phyloP scores from a whole-genome alignment of 2,329 filamentous ascomycete species.

The Aureobasidium sp. region DNA sequence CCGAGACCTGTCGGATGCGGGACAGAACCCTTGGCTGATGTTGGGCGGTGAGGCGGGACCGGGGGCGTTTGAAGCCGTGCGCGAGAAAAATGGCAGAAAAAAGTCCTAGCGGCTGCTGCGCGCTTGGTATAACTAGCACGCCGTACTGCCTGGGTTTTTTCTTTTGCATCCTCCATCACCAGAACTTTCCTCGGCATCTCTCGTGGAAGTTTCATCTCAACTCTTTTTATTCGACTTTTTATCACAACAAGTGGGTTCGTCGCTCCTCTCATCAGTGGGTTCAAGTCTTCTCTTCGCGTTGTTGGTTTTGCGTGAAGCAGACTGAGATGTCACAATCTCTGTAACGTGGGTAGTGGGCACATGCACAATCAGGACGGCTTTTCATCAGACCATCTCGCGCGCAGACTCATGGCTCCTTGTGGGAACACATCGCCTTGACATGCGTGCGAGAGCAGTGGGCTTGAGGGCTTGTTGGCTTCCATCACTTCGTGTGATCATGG shows the following conservation, averaged over 20 bases:
- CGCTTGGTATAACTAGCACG: not conserved
- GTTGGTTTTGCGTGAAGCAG: slow-evolving; percentile 16
- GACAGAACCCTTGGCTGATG: not conserved
- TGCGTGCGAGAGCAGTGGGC: slow-evolving; percentile 38
- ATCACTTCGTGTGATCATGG: slow-evolving; percentile 20
- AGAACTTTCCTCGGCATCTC: not conserved
- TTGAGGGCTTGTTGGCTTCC: slow-evolving; percentile 35
- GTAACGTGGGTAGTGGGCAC: slow-evolving; percentile 16
- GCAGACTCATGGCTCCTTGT: slow-evolving; percentile 41
- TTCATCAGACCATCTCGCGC: slow-evolving; percentile 28
- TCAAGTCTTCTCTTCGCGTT: slow-evolving; percentile 17
- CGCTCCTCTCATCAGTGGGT: slow-evolving; percentile 20
- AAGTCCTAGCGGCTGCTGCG: not conserved
- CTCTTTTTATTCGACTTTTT: slow-evolving; percentile 5
- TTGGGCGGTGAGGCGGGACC: not conserved
- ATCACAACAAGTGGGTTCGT: slow-evolving; percentile 20
- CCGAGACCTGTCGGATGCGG: not conserved
- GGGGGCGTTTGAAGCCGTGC: not conserved
- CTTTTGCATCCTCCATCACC: slow-evolving; percentile 7
- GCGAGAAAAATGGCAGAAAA: slow-evolving; percentile 1
- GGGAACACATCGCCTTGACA: slow-evolving; percentile 45
- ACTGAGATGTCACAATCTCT: slow-evolving; percentile 15
- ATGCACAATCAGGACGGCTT: slow-evolving; percentile 18
- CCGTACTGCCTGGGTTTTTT: not conserved
- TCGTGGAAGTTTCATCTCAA: slow-evolving; percentile 7